Evolutionary conservation across 768 basidiomycete genomes (phyloP).

Genomic region (Lactarius psammicola): DNA sequence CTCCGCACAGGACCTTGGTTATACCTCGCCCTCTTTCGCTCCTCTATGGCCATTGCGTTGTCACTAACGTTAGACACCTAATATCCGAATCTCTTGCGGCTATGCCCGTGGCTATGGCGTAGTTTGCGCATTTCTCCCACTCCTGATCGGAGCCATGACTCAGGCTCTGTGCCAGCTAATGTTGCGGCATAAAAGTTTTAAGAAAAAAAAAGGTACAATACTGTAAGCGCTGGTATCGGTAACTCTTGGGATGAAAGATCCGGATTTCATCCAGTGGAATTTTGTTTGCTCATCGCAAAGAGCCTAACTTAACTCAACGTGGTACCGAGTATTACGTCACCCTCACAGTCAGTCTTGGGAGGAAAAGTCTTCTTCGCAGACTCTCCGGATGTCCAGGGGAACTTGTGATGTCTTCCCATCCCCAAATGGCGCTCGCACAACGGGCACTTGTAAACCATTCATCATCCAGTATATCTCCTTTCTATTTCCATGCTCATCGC

Average conservation of each 20-base stretch:
- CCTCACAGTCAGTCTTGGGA: not conserved
- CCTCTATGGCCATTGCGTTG: not conserved
- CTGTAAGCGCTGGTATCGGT: too few relatives aligned
- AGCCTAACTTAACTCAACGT: too few relatives aligned
- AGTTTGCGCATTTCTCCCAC: not conserved
- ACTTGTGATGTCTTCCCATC: constrained; percentile 37
- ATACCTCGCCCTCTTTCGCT: not conserved
- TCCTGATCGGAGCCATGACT: not conserved
- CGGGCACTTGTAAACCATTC: constrained; percentile 39
- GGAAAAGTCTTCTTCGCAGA: constrained; percentile 35
- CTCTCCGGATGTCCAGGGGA: constrained; percentile 36
- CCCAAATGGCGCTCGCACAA: constrained; percentile 38
- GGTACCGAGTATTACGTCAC: not conserved
- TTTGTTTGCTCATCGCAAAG: too few relatives aligned
- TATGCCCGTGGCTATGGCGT: not conserved
- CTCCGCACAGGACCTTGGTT: not conserved
- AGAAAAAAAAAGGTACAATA: not conserved
- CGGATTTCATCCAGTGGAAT: not conserved
- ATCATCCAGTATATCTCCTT: constrained; percentile 42
- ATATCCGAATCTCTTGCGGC: not conserved
- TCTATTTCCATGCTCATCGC: constrained; percentile 34
- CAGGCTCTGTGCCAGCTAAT: not conserved
- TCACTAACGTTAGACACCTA: too few relatives aligned
- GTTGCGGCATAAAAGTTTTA: not conserved
- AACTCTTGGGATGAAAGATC: not conserved